Evolutionary conservation across 495 filamentous ascomycete species (phyloP).

Genomic region (Beverwykella pulmonaria): DNA sequence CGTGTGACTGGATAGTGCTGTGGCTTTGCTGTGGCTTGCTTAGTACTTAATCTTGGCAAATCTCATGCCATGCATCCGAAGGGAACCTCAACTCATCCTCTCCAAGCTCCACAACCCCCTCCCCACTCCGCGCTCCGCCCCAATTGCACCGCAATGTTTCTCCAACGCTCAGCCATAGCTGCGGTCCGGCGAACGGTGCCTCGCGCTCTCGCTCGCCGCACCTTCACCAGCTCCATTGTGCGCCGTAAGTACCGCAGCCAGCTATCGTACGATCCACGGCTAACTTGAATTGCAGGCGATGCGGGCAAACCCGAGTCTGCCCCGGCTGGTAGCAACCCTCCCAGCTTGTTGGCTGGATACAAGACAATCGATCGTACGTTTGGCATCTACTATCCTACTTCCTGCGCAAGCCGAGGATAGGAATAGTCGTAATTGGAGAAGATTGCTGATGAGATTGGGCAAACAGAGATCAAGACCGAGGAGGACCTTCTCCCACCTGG

Average conservation of each 20-base stretch:
- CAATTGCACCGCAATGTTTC: slow-evolving; percentile 65
- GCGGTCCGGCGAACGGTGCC: slow-evolving; percentile 70
- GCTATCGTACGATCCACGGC: slow-evolving; percentile 31
- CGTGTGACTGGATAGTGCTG: background rate
- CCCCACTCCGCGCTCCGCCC: slow-evolving; percentile 25
- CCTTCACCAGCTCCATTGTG: slow-evolving; percentile 59
- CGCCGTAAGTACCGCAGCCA: slow-evolving; percentile 56
- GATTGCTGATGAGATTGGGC: background rate
- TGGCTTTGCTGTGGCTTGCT: background rate
- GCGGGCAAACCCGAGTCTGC: slow-evolving; percentile 31
- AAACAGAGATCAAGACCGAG: slow-evolving; percentile 77
- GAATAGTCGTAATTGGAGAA: background rate
- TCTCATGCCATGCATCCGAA: slow-evolving; percentile 12
- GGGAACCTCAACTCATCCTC: slow-evolving; percentile 5
- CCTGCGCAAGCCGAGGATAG: background rate
- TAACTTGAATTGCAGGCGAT: slow-evolving; percentile 35
- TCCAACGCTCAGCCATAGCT: slow-evolving; percentile 76
- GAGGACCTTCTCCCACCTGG: slow-evolving; percentile 84
- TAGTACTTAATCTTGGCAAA: background rate
- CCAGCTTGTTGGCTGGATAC: slow-evolving; percentile 30
- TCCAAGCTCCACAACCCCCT: slow-evolving; percentile 15
- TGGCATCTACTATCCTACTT: background rate
- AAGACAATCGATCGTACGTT: slow-evolving; percentile 46
- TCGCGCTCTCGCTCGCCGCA: slow-evolving; percentile 60
- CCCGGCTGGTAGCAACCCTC: slow-evolving; percentile 29